These are phyloP conservation scores for Mitragyna speciosa DNA, from an alignment of 257 asterid species.

Conservation along the genomic window DNA sequence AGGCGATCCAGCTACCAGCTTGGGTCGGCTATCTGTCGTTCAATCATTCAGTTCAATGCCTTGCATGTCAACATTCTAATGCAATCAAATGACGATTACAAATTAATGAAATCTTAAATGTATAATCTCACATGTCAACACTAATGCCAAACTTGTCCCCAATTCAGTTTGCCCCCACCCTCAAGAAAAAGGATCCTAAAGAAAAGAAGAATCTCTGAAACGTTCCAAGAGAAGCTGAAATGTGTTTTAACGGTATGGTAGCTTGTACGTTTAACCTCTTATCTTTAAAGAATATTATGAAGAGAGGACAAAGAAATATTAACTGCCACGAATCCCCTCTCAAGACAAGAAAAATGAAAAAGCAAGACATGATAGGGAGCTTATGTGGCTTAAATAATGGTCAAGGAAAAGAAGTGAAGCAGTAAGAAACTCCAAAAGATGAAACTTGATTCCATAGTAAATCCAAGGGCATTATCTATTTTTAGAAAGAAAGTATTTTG, in stretches of 20 bases:
- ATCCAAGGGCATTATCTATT: background rate
- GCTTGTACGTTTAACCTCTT: background rate
- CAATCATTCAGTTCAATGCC: slow-evolving; percentile 7
- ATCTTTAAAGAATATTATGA: background rate
- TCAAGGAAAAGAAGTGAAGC: background rate
- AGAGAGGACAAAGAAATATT: background rate
- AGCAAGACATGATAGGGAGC: background rate
- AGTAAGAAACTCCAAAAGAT: slow-evolving; percentile 2
- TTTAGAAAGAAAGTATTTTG: background rate
- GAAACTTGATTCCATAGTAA: slow-evolving; percentile 6
- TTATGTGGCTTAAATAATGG: background rate
- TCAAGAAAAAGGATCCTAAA: background rate
- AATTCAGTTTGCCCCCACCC: background rate
- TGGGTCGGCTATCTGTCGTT: slow-evolving; percentile 83
- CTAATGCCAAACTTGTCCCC: background rate
- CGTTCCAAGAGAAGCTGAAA: background rate
- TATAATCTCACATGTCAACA: background rate
- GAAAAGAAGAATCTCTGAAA: background rate
- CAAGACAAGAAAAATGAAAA: background rate
- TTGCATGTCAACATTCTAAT: background rate
- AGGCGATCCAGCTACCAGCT: slow-evolving; percentile 81
- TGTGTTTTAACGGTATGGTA: background rate
- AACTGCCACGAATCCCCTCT: background rate
- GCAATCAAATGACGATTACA: background rate
- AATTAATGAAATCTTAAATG: background rate